phyloP scores from a whole-genome alignment of 129 eudicot species.

The Flaveria linearis region DNA sequence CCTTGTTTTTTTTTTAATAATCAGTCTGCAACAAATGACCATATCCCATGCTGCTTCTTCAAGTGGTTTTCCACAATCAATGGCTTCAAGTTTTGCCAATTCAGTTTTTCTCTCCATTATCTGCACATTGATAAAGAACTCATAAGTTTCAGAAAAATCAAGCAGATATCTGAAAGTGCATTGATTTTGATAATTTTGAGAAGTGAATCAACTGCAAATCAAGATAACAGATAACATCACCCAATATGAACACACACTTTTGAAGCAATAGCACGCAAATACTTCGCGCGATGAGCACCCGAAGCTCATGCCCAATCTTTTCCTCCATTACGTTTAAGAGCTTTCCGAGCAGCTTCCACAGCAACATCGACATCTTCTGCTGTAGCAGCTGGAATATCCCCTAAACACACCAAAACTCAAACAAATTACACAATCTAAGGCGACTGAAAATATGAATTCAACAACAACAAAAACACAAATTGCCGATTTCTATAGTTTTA shows the following conservation, averaged over 20 bases:
- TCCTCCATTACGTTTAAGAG: constrained; percentile 55
- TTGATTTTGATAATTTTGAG: not conserved
- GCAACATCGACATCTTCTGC: constrained; percentile 70
- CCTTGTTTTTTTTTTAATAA: not conserved
- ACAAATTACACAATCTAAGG: not conserved
- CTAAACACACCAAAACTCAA: constrained; percentile 29
- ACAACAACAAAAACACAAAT: not conserved
- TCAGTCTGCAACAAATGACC: constrained; percentile 37
- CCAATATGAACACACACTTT: constrained; percentile 40
- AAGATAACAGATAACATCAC: not conserved
- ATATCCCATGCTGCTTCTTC: constrained; percentile 93
- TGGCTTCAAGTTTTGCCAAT: constrained; percentile 67
- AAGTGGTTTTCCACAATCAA: constrained; percentile 79
- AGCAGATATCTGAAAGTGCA: not conserved
- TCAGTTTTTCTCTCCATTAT: constrained; percentile 58
- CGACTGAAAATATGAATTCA: not conserved
- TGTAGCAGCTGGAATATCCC: constrained; percentile 77
- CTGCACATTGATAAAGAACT: constrained; percentile 35
- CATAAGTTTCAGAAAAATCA: not conserved
- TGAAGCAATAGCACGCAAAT: constrained; percentile 85
- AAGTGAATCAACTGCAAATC: not conserved
- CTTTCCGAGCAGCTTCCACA: constrained; percentile 64
- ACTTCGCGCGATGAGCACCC: constrained; percentile 91
- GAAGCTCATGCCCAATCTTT: constrained; percentile 77
- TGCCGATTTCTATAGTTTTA: not conserved